phyloP scores from a whole-genome alignment of 352 stramenopile species.

The Globisporangium spinosum region DNA sequence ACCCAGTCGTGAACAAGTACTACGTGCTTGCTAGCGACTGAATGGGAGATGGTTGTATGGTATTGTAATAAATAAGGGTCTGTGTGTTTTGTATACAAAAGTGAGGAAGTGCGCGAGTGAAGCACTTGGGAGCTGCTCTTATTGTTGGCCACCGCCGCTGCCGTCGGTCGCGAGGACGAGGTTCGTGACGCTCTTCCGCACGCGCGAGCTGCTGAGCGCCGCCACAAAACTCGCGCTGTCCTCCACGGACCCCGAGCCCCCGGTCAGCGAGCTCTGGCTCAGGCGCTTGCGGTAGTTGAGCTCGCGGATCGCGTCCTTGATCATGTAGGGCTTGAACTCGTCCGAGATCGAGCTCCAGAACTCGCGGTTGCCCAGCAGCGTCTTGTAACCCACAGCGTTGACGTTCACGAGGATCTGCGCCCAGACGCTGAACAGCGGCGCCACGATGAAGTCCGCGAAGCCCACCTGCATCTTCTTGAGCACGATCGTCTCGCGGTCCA shows the following conservation, averaged over 20 bases:
- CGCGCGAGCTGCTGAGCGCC: constrained; percentile 8
- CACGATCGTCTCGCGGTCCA: constrained; percentile 90
- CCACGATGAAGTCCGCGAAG: constrained; percentile 94
- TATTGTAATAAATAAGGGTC: constrained; percentile 35
- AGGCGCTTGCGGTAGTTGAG: constrained; percentile 36
- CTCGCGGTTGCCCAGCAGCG: constrained; percentile 71
- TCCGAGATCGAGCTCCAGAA: constrained; percentile 79
- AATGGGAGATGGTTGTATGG: background rate
- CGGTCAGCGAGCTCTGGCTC: constrained; percentile 20
- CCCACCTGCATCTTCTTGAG: constrained; percentile 92
- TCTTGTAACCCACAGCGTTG: constrained; percentile 61
- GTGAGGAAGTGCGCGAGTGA: too few species aligned
- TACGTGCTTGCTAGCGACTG: constrained; percentile 48
- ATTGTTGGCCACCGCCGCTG: constrained; percentile 2
- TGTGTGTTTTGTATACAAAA: constrained; percentile 8
- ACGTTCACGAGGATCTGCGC: constrained; percentile 75
- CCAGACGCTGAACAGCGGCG: constrained; percentile 85
- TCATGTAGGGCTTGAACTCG: constrained; percentile 84
- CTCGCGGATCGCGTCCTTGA: constrained; percentile 72
- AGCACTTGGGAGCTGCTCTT: background rate
- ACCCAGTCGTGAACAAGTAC: constrained; percentile 81
- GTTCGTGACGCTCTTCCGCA: constrained; percentile 15
- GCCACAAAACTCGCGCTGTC: background rate
- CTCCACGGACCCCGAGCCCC: background rate
- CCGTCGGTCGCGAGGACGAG: constrained; percentile 13